phyloP scores from a whole-genome alignment of 768 basidiomycete species.

The Serpula lacrymans region DNA sequence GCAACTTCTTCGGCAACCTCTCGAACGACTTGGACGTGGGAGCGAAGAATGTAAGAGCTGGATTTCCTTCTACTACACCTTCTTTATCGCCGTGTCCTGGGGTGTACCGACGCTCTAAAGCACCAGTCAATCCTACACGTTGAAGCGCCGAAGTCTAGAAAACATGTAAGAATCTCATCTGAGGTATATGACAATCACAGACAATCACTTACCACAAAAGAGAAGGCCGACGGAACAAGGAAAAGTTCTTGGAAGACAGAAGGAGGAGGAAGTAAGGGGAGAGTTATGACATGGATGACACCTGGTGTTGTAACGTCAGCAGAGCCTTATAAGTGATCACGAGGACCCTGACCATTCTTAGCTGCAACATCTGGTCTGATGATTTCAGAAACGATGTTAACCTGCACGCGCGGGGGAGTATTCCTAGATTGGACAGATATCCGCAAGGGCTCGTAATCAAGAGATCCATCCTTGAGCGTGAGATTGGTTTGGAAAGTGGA shows the following conservation, averaged over 20 bases:
- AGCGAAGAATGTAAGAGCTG: slow-evolving; percentile 51
- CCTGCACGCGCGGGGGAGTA: slow-evolving; percentile 31
- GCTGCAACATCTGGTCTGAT: slow-evolving; percentile 39
- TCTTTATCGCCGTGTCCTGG: slow-evolving; percentile 32
- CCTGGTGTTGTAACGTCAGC: slow-evolving; percentile 23
- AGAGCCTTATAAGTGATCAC: neutral
- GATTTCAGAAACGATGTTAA: slow-evolving; percentile 51
- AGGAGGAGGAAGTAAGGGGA: slow-evolving; percentile 54
- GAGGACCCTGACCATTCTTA: slow-evolving; percentile 43
- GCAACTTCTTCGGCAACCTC: slow-evolving; percentile 47
- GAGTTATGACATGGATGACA: slow-evolving; percentile 49
- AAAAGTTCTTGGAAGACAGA: slow-evolving; percentile 48
- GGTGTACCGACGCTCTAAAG: slow-evolving; percentile 44
- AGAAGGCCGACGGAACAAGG: slow-evolving; percentile 39
- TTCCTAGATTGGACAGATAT: slow-evolving; percentile 34
- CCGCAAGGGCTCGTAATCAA: slow-evolving; percentile 44
- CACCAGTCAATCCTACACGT: slow-evolving; percentile 41
- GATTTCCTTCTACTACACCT: slow-evolving; percentile 41
- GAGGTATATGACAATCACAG: neutral
- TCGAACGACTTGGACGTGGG: slow-evolving; percentile 50
- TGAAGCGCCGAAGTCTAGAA: slow-evolving; percentile 55
- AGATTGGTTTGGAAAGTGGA: slow-evolving; percentile 51
- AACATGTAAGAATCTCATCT: neutral
- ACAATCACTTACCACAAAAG: slow-evolving; percentile 40
- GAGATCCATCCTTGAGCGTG: slow-evolving; percentile 35